These are phyloP conservation scores for Chernovozyma aurita DNA, from an alignment of 1,139 yeast genomes.

Conservation along the genomic window DNA sequence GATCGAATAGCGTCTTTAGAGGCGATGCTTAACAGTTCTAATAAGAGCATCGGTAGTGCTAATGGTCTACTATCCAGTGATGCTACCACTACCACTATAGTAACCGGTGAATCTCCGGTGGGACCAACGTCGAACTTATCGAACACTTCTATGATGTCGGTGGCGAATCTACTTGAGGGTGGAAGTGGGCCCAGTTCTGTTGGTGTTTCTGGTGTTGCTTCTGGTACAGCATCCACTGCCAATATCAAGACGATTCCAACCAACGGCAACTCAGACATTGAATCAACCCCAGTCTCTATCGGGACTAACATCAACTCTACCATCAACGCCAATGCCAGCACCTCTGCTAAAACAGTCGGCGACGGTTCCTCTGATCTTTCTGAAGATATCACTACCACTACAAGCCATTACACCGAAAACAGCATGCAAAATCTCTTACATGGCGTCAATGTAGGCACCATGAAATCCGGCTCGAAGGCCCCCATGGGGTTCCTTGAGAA, in stretches of 20 bases:
- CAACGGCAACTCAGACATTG: no score
- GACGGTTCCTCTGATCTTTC: no score
- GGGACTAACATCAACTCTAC: no score
- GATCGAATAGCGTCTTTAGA: slow-evolving; percentile 58
- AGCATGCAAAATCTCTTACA: slow-evolving; percentile 3
- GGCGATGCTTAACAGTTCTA: slow-evolving; percentile 28
- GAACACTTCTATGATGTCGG: not conserved
- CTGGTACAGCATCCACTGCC: no score
- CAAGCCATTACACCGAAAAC: not conserved
- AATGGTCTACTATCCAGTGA: not conserved
- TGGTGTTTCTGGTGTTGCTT: no score
- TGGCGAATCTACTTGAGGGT: not conserved
- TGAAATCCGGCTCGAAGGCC: slow-evolving; percentile 5
- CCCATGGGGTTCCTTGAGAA: slow-evolving; percentile 6
- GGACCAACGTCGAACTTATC: not conserved
- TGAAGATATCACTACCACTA: no score
- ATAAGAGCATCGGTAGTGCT: not conserved
- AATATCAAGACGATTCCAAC: no score
- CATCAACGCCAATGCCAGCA: no score
- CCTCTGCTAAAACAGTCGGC: no score
- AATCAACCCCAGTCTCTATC: no score
- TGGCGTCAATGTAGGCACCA: slow-evolving; percentile 5
- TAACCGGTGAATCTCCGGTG: not conserved
- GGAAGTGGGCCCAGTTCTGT: not conserved
- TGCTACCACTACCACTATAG: not conserved